Base-by-base conservation (phyloP, 169 alveolate genomes). In the Plasmodium reichenowi region DNA sequence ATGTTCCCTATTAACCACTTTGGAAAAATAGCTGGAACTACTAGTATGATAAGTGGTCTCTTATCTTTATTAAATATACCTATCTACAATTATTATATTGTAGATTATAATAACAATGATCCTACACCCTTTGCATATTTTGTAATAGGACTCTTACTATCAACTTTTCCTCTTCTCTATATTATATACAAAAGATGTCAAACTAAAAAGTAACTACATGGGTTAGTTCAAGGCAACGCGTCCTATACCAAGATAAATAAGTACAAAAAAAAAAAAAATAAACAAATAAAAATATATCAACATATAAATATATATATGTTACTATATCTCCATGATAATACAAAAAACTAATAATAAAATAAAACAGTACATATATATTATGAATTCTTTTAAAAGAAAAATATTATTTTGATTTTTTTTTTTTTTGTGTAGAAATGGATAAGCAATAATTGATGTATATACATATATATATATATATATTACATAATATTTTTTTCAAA, bases 21-120 rank as follows among this genome's bases (percentile, higher is more conserved):
- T 56, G 95, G 95, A 8, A 88, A 88, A 60, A 85, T 93, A 1
- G 88, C 92, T 56, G 95, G 95, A 52, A 87, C 83, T 15, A 88
- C 92, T 45, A 80, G 75, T 67, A 66, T 91, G 83, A 68, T 88
- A 26, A 93, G 95, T 32, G 95, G 95, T 1, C 62, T 93, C 54
- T 24, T 90, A 4, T 93, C 95, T 43, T 88, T 89, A n/a, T 15
- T 90, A n/a, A 78, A 92, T 38, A 91, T 75, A 22, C 89, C 91
- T 5, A 80, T 93, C 68, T 93, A 72, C 20, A 83, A 92, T 72
- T 67, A 72, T 9, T 75, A 48, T 47, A 78, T 78, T 70, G 89
- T 78, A 0, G 89, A 78, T 66, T 66, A 64, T 22, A 63, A 43
- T 24, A 56, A 45, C n/a, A 78, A 58, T 52, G 70, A 78, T 20